phyloP scores from a whole-genome alignment of 2,329 filamentous ascomycete genomes.

The Talaromyces sp. region DNA sequence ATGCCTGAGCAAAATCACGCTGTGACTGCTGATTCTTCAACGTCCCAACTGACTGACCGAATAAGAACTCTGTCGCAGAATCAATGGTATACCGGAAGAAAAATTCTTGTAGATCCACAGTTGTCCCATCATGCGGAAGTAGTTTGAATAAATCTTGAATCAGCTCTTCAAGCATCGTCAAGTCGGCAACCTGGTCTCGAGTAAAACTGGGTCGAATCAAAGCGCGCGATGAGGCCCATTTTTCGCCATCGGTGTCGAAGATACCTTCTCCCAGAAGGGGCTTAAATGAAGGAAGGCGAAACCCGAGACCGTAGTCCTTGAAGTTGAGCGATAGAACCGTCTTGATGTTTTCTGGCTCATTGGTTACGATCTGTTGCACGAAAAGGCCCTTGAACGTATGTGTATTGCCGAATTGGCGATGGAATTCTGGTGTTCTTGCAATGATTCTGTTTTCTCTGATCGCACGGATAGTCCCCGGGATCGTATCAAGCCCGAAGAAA shows the following conservation, averaged over 20 bases:
- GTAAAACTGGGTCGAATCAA: conserved; percentile 21
- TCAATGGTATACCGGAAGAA: conserved; percentile 70
- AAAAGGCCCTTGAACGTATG: neutral
- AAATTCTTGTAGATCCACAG: conserved; percentile 62
- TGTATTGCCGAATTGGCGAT: neutral
- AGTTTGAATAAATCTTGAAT: conserved; percentile 9
- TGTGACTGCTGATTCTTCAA: conserved; percentile 28
- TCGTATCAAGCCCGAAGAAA: neutral
- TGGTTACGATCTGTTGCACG: neutral
- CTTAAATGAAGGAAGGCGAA: neutral
- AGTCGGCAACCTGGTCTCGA: conserved; percentile 14
- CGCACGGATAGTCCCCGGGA: neutral
- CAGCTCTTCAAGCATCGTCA: neutral
- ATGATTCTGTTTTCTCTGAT: neutral
- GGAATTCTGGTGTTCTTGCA: neutral
- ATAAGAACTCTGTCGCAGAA: conserved; percentile 68
- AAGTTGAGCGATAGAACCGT: neutral
- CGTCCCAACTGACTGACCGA: conserved; percentile 60
- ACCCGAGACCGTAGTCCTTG: neutral
- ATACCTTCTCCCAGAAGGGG: conserved; percentile 28
- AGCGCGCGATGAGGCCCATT: conserved; percentile 16
- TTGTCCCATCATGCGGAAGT: conserved; percentile 44
- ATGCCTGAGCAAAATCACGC: conserved; percentile 38
- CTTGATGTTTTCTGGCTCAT: conserved; percentile 2
- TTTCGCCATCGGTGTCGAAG: conserved; percentile 16